Evolutionary conservation across 1,139 yeast species (phyloP).

Genomic region (Meyerozyma sp.): DNA sequence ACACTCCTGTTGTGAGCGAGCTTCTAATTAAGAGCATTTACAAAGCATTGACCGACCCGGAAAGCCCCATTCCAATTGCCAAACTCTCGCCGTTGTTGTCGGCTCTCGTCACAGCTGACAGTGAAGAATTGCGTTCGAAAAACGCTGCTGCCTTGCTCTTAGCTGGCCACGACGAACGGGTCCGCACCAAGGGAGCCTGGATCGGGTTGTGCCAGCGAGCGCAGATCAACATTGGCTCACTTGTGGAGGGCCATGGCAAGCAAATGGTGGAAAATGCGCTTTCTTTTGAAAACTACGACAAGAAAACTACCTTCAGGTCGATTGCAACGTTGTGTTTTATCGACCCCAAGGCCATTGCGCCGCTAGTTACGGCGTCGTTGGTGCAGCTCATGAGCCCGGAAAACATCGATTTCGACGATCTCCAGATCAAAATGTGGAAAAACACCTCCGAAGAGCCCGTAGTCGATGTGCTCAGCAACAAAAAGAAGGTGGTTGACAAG

Average conservation of each 20-base stretch:
- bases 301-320: conserved; percentile 49
- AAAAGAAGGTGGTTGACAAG: conserved; percentile 41
- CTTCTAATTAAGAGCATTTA: conserved; percentile 14
- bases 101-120: conserved; percentile 34
- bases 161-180: conserved; percentile 45
- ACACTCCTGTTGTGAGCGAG: conserved; percentile 15
- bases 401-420: conserved; percentile 17
- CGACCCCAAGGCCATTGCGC: conserved; percentile 55
- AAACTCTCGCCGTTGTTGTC: conserved; percentile 39
- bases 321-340: conserved; percentile 68
- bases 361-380: conserved; percentile 41
- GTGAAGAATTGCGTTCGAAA: conserved; percentile 18
- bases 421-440: conserved; percentile 53
- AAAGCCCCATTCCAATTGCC: conserved; percentile 15
- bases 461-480: conserved; percentile 49
- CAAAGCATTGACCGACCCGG: conserved; percentile 10
- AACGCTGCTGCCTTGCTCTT: conserved; percentile 43
- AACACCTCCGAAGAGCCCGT: conserved; percentile 69
- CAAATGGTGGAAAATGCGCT: conserved; percentile 36
- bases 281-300: conserved; percentile 9
- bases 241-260: conserved; percentile 5
- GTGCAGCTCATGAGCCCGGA: conserved; percentile 37
- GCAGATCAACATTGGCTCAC: conserved; percentile 40
- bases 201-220: conserved; percentile 66
- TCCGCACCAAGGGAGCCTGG: conserved; percentile 62